Base-by-base conservation (phyloP, 108 stramenopile genomes). In the Skeletonema tropicum region DNA sequence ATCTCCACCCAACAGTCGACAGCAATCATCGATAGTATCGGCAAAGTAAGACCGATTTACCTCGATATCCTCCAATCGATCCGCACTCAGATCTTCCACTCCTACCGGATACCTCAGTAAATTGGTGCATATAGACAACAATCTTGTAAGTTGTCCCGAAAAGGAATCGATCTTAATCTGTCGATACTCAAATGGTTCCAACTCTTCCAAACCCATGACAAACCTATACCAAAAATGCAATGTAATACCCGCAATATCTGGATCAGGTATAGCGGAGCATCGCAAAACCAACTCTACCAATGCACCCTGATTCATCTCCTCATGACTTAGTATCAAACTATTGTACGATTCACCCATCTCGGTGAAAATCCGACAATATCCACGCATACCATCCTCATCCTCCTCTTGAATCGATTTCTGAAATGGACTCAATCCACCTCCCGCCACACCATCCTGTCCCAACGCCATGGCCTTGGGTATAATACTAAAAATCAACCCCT, bases 321-420 rank as follows among this genome's bases (percentile, higher is more conserved):
- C 64, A 35, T 85, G 76, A 45, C 71, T 75, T 57, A 96, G 52
- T 64, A 98, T 92, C 35, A 94, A 83, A 76, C 88, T 88, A 83
- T 96, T 81, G 82, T 96, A 97, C n/a, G 89, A 86, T 75, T 97
- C 96, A n/a, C 91, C 94, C 96, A 98, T 94, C 76, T 98, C 97
- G 1, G 93, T 94, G 66, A 98, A 90, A 26, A 98, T 82, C 10
- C 96, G 86, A 77, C 95, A 96, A 75, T 96, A 94, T 1, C 88
- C 95, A 26, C 89, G 70, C 66, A 90, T 80, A 33, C 86, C 83
- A 80, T 98, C 96, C 66, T 93, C 93, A 64, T 97, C 92, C 23
- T 87, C 92, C 36, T 84, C 86, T 36, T 49, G 60, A 61, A 85
- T 55, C 33, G 85, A 64, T 31, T 72, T 82, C 42, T 64, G 69